Evolutionary conservation across 1,284 basidiomycete genomes (phyloP).

Genomic region (Leccinum cinnamomeum): DNA sequence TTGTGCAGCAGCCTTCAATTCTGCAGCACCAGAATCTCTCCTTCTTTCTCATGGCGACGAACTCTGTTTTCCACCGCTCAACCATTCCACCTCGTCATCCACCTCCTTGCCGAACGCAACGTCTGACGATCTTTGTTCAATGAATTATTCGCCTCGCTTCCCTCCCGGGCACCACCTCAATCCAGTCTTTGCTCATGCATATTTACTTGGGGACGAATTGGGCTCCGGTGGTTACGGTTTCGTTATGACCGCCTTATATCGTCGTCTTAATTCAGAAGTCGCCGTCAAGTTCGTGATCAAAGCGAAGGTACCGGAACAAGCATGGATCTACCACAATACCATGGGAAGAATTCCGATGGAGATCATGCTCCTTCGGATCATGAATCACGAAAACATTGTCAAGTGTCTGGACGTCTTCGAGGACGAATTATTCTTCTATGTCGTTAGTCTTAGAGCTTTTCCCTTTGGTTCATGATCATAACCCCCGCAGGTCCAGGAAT

Average conservation of each 20-base stretch:
- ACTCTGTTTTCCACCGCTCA: constrained; percentile 1
- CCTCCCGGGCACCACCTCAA: constrained; percentile 63
- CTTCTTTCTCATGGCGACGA: constrained; percentile 24
- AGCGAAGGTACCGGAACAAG: constrained; percentile 75
- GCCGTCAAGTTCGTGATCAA: constrained; percentile 95
- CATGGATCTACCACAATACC: constrained; percentile 71
- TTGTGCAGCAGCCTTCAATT: not conserved
- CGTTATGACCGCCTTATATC: constrained; percentile 76
- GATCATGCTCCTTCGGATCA: constrained; percentile 71
- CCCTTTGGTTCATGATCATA: constrained; percentile 2
- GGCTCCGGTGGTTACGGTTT: constrained; percentile 93
- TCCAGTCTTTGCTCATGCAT: constrained; percentile 62
- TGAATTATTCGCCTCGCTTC: constrained; percentile 57
- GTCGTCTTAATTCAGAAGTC: constrained; percentile 60
- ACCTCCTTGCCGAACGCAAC: not conserved
- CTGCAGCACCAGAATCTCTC: constrained; percentile 23
- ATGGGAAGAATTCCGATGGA: constrained; percentile 75
- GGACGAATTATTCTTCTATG: constrained; percentile 81
- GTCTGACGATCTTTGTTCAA: constrained; percentile 32
- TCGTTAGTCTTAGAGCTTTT: constrained; percentile 52
- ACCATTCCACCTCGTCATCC: constrained; percentile 4
- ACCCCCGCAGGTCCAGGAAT: constrained; percentile 74
- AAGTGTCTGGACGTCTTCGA: constrained; percentile 83
- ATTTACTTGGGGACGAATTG: constrained; percentile 76
- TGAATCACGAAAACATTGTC: constrained; percentile 81